Percentiles rank a stretch among this genome's conserved stretches.
phyloP scores from a whole-genome alignment of 805 yeast species.

The Wickerhamomyces chaumierensis region DNA sequence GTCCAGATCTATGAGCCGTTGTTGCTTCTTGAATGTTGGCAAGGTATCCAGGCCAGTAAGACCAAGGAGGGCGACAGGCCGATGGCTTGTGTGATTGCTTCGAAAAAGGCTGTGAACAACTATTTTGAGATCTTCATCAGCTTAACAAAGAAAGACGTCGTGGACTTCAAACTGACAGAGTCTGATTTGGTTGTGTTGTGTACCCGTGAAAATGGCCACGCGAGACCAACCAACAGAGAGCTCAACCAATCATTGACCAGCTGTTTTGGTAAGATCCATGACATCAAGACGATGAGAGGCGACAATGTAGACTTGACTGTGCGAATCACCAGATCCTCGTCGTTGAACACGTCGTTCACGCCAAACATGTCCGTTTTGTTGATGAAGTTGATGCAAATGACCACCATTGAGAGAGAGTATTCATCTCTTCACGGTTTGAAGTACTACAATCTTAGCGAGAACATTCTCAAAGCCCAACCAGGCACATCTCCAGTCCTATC shows the following conservation, averaged over 20 bases:
- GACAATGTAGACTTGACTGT: constrained; percentile 69
- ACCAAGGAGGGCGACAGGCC: constrained; percentile 45
- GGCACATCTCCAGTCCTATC: constrained; percentile 26
- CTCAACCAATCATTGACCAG: constrained; percentile 27
- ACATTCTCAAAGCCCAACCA: constrained; percentile 60
- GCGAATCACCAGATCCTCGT: constrained; percentile 40
- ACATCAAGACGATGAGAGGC: constrained; percentile 51
- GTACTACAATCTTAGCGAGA: constrained; percentile 65
- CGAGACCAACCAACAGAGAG: constrained; percentile 22
- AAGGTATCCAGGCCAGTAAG: constrained; percentile 66
- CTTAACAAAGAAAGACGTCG: constrained; percentile 37
- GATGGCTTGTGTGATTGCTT: constrained; percentile 60
- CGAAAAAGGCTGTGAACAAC: constrained; percentile 72
- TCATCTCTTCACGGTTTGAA: constrained; percentile 72
- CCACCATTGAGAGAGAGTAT: constrained; percentile 88
- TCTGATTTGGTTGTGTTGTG: constrained; percentile 66
- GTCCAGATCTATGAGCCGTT: constrained; percentile 65
- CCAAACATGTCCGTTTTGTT: constrained; percentile 57
- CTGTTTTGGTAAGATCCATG: constrained; percentile 74
- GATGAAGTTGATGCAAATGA: constrained; percentile 73
- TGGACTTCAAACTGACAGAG: constrained; percentile 51
- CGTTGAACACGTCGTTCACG: constrained; percentile 39
- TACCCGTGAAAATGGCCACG: constrained; percentile 18
- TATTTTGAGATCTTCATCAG: constrained; percentile 83
- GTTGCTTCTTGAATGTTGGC: constrained; percentile 87